Base-by-base conservation (phyloP, 805 yeast genomes). In the Starmerella tilneyi region DNA sequence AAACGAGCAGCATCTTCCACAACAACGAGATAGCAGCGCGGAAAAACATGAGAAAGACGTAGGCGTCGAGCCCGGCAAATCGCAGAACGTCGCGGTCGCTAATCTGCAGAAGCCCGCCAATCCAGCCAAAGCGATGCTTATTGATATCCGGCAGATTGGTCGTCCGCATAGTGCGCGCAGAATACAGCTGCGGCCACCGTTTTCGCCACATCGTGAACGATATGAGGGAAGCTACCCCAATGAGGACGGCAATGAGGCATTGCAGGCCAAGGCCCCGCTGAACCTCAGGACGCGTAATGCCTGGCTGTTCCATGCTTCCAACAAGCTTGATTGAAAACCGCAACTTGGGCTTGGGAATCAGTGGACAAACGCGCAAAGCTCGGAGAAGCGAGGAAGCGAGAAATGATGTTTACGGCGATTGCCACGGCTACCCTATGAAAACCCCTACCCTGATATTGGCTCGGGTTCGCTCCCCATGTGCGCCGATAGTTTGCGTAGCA, bases 61-160 rank as follows among this genome's bases (percentile, higher is more conserved):
- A 86, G 0, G 96, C 96, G 65, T 89, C 98, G 35, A 89, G 64
- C 0, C 98, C 98, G 2, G 96, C 95, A 57, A 79, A 81, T 49
- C 85, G 89, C 41, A 89, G 69, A 2, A 92, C 74, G 47, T 85
- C 86, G 13, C 74, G 70, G 54, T 89, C 97, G 21, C 72, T 68
- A 16, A 88, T 77, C 11, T 63, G 62, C 58, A 74, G 74, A 12
- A 89, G 65, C 0, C 77, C 74, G 0, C 78, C 74, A 8, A 88
- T 69, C 96, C 97, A 89, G 2, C 88, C 86, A 55, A 86, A 81
- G 11, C 82, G 59, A 2, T 84, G 70, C 12, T 20, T 21, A 30
- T 66, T 53, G 16, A 84, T 66, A 26, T 62, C 57, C 3, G 92
- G 94, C 9, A 82, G 69, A 24, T 70, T 72, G 26, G 64, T 69